phyloP scores from a whole-genome alignment of 768 basidiomycete genomes.

The Termitomyces eurrhizus region DNA sequence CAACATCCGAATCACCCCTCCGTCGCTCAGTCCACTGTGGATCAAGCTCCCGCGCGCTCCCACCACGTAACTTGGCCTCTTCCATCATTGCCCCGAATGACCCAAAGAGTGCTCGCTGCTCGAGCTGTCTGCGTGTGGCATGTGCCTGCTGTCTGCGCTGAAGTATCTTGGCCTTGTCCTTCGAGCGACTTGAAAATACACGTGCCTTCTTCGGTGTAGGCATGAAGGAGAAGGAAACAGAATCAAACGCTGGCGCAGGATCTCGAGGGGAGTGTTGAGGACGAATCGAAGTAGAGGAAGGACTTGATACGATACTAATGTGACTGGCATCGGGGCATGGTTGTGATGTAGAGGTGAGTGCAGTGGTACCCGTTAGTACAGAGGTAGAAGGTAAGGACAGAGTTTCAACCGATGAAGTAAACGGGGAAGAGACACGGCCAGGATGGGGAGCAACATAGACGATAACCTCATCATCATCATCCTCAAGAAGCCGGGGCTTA shows the following conservation, averaged over 20 bases:
- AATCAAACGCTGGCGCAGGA: conserved; percentile 20
- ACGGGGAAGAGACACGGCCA: conserved; percentile 25
- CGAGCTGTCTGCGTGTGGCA: conserved; percentile 19
- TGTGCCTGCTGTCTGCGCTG: conserved; percentile 21
- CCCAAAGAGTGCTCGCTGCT: conserved; percentile 34
- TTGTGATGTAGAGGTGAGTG: conserved; percentile 2
- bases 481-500: conserved; percentile 16
- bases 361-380: conserved; percentile 24
- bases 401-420: conserved; percentile 3
- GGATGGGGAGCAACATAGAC: conserved; percentile 79
- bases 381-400: conserved; percentile 14
- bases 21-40: conserved; percentile 48
- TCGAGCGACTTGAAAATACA: conserved; percentile 22
- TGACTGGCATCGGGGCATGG: background rate
- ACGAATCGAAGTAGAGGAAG: background rate
- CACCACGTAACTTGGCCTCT: conserved; percentile 45
- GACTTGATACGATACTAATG: background rate
- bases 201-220: conserved; percentile 27
- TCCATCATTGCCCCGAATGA: conserved; percentile 52
- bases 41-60: conserved; percentile 25
- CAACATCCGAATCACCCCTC: conserved; percentile 25
- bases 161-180: conserved; percentile 21
- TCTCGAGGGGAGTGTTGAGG: background rate
- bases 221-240: conserved; percentile 33
- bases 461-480: conserved; percentile 63